Conservation (phyloP, 1,284 basidiomycete species). For the Leucoagaricus sp. region DNA sequence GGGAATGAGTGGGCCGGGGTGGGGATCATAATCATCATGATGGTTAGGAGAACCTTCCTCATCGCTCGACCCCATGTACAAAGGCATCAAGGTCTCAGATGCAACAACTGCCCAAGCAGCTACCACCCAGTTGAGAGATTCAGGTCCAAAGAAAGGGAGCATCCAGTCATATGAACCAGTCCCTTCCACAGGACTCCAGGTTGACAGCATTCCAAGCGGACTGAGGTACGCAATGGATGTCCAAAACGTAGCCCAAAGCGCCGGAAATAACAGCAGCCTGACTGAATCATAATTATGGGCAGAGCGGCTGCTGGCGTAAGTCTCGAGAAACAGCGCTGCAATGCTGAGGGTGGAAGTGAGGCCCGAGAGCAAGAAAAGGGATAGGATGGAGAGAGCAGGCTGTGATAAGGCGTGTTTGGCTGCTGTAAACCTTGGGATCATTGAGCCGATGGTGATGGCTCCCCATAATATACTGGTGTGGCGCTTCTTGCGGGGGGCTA, state of each 20-base stretch:
- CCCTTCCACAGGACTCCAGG: constrained; percentile 64
- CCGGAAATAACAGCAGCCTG: constrained; percentile 61
- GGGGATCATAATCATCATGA: constrained; percentile 23
- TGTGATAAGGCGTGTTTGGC: constrained; percentile 60
- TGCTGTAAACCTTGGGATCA: constrained; percentile 47
- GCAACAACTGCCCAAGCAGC: constrained; percentile 72
- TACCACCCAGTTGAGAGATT: constrained; percentile 66
- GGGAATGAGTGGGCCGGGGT: constrained; percentile 10
- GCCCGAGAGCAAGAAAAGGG: constrained; percentile 42
- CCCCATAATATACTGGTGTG: constrained; percentile 41
- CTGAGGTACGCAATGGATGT: constrained; percentile 48
- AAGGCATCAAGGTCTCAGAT: constrained; percentile 50
- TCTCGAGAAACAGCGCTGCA: constrained; percentile 39
- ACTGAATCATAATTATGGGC: constrained; percentile 35
- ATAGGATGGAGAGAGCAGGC: constrained; percentile 44
- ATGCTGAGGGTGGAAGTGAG: constrained; percentile 49
- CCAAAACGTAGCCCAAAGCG: constrained; percentile 68
- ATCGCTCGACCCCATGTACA: constrained; percentile 52
- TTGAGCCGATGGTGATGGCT: constrained; percentile 45
- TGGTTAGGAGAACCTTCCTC: too few relatives aligned
- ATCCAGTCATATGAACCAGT: constrained; percentile 63
- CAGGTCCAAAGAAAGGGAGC: constrained; percentile 53
- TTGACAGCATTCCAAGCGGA: constrained; percentile 67
- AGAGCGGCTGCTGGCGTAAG: constrained; percentile 32
- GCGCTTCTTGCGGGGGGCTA: constrained; percentile 26